These are phyloP conservation scores for Eucalyptus viminalis DNA, from an alignment of 345 rosid genomes.

Conservation along the genomic window DNA sequence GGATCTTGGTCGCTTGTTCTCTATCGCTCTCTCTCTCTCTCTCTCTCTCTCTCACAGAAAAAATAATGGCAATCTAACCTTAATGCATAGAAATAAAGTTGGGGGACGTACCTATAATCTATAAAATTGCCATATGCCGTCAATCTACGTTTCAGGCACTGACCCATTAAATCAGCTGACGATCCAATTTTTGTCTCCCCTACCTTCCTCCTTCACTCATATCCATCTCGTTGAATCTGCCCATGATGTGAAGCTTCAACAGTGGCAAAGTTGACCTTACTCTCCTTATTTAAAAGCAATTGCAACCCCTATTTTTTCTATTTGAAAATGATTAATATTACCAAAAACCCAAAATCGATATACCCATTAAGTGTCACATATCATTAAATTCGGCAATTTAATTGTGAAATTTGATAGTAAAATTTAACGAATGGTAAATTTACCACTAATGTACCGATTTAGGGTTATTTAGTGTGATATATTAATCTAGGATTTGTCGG, in stretches of 20 bases:
- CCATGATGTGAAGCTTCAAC: neutral
- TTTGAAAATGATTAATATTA: accelerated
- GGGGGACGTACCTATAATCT: neutral
- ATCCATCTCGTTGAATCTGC: neutral
- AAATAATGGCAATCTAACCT: neutral
- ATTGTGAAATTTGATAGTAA: accelerated
- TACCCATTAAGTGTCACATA: accelerated
- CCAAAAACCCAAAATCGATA: accelerated
- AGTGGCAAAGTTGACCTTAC: neutral
- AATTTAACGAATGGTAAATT: accelerated
- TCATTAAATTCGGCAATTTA: too few species aligned
- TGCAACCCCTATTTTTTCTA: neutral
- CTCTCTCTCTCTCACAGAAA: neutral
- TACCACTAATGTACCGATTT: accelerated
- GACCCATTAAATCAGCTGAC: neutral
- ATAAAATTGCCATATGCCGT: neutral
- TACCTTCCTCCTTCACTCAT: neutral
- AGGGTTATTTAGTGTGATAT: accelerated
- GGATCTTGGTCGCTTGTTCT: neutral
- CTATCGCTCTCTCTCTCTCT: neutral
- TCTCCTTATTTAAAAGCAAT: neutral
- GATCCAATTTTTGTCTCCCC: neutral
- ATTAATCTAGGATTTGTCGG: accelerated
- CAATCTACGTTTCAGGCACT: neutral
- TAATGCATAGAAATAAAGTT: neutral